Conservation (phyloP, 768 basidiomycete genomes). For the Pisolithus marmoratus region DNA sequence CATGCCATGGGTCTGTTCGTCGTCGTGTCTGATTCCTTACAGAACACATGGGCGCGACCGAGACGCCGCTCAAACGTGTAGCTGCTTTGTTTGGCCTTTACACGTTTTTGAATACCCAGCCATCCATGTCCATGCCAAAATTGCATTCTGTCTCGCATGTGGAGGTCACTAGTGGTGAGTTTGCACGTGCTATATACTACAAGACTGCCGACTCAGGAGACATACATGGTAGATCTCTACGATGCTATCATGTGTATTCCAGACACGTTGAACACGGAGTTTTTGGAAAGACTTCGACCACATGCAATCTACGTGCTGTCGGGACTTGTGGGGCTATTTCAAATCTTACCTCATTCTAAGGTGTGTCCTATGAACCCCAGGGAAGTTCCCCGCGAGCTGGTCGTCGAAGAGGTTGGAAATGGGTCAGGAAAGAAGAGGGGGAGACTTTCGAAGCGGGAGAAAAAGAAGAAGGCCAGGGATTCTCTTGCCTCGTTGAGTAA, state of each 20-base stretch:
- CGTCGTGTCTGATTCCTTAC: not conserved
- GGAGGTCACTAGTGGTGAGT: conserved; percentile 53
- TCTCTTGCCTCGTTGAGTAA: conserved; percentile 44
- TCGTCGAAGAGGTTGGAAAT: conserved; percentile 33
- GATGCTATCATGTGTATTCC: conserved; percentile 45
- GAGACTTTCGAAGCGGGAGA: conserved; percentile 58
- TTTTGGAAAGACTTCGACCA: conserved; percentile 43
- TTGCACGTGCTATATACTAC: not conserved
- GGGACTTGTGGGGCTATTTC: conserved; percentile 46
- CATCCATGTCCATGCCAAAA: conserved; percentile 44
- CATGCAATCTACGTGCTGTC: conserved; percentile 46
- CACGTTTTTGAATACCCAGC: conserved; percentile 65
- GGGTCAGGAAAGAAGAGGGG: conserved; percentile 46
- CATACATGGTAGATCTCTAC: conserved; percentile 47
- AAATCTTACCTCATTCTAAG: conserved; percentile 52
- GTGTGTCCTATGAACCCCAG: conserved; percentile 53
- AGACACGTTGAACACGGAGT: conserved; percentile 33
- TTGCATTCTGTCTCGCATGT: conserved; percentile 50
- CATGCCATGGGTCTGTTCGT: not conserved
- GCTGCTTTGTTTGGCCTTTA: conserved; percentile 67
- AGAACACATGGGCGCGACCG: conserved; percentile 51
- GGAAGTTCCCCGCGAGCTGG: conserved; percentile 65
- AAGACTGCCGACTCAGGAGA: not conserved
- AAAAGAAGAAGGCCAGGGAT: conserved; percentile 46
- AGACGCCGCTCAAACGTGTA: conserved; percentile 49